phyloP scores from a whole-genome alignment of 805 yeast species.

The Candida saitoana region DNA sequence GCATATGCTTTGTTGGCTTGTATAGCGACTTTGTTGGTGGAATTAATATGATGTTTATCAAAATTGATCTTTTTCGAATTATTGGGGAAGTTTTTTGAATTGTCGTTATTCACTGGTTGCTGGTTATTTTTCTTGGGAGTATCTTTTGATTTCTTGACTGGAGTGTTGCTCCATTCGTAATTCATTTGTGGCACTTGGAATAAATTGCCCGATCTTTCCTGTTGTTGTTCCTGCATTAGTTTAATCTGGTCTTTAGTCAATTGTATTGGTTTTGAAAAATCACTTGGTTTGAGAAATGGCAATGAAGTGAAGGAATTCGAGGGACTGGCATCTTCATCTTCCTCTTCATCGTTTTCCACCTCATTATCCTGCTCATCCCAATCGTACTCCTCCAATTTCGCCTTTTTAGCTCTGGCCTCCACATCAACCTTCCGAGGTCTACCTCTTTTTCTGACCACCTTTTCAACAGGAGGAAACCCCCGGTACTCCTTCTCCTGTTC shows the following conservation, averaged over 20 bases:
- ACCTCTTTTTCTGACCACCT: not conserved
- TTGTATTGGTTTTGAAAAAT: not conserved
- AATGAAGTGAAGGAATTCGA: not conserved
- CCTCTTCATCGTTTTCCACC: not conserved
- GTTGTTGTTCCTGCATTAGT: not conserved
- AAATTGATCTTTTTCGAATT: not conserved
- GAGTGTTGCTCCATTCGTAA: not conserved
- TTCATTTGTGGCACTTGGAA: not conserved
- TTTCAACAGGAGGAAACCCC: not conserved
- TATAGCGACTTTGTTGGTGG: not conserved
- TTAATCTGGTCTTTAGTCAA: not conserved
- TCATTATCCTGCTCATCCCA: not conserved
- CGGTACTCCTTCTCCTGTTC: not conserved
- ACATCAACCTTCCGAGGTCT: not conserved
- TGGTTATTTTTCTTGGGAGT: not conserved
- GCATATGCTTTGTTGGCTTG: conserved; percentile 1
- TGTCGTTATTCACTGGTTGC: not conserved
- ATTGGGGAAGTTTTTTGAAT: not conserved
- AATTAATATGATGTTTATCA: not conserved
- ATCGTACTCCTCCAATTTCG: not conserved
- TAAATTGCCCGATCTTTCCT: not conserved
- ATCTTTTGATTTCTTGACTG: not conserved
- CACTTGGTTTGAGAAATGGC: not conserved
- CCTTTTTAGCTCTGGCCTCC: not conserved
- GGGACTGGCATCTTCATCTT: not conserved